These are phyloP conservation scores for Fusarium protoensiforme DNA, from an alignment of 2,329 filamentous ascomycete genomes.

Conservation along the genomic window DNA sequence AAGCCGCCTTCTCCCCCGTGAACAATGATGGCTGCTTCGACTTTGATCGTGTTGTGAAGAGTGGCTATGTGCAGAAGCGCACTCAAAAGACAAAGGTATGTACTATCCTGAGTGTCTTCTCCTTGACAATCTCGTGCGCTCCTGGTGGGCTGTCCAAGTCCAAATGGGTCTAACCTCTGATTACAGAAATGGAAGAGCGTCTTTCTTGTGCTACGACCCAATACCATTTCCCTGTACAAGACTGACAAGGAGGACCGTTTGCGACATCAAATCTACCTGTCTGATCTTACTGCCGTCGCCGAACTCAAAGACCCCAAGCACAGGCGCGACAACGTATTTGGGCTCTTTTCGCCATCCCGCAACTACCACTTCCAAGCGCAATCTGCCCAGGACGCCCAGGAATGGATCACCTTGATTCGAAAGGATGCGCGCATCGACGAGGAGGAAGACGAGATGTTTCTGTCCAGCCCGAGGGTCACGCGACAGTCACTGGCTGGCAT, in stretches of 20 bases:
- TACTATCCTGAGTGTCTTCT: not conserved
- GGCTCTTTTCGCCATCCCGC: constrained; percentile 87
- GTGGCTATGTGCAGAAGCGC: constrained; percentile 85
- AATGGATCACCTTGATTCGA: constrained; percentile 88
- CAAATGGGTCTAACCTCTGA: constrained; percentile 24
- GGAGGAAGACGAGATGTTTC: constrained; percentile 85
- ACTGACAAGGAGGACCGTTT: constrained; percentile 90
- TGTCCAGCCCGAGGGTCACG: constrained; percentile 72
- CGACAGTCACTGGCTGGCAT: constrained; percentile 54
- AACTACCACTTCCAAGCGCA: constrained; percentile 91
- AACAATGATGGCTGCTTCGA: constrained; percentile 97
- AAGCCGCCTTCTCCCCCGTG: constrained; percentile 82
- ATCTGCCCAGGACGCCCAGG: constrained; percentile 78
- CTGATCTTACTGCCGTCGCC: constrained; percentile 91
- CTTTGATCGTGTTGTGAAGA: constrained; percentile 93
- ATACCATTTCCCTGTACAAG: constrained; percentile 92
- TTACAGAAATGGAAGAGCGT: constrained; percentile 86
- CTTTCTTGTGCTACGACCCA: constrained; percentile 90
- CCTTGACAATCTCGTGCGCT: not conserved
- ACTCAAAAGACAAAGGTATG: constrained; percentile 92
- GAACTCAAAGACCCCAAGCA: constrained; percentile 90
- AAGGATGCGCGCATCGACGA: constrained; percentile 85
- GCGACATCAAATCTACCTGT: constrained; percentile 86
- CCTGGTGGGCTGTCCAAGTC: constrained; percentile 13
- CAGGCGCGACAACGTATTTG: constrained; percentile 88